Evolutionary conservation across 1,139 yeast species (phyloP).

Genomic region (Kodamaea alishanica): DNA sequence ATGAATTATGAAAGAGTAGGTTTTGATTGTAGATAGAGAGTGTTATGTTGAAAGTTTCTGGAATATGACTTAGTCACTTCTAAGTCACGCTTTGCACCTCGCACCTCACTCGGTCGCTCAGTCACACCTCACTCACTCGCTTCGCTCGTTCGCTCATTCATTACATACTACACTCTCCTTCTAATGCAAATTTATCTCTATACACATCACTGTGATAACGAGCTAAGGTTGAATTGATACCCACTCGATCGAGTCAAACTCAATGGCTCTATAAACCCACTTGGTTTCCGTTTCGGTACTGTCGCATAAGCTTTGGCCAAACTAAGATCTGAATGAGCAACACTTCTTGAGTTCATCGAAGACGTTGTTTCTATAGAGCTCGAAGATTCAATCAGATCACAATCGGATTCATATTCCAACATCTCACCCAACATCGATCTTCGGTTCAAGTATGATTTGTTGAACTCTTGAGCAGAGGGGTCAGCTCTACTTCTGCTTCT

Average conservation of each 20-base stretch:
- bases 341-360: constrained; percentile 6
- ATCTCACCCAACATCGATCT: constrained; percentile 45
- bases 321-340: constrained; percentile 14
- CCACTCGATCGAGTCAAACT: constrained; percentile 22
- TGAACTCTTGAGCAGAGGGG: constrained; percentile 17
- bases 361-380: neutral
- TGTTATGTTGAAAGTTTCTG: no score
- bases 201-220: constrained; percentile 11
- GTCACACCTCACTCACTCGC: no score
- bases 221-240: constrained; percentile 11
- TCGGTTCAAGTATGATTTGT: constrained; percentile 27
- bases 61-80: no score
- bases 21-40: no score
- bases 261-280: constrained; percentile 2
- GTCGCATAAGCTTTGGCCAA: constrained; percentile 23
- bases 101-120: no score
- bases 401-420: constrained; percentile 43
- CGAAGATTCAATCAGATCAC: constrained; percentile 15
- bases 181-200: constrained; percentile 12
- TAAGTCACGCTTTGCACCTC: no score
- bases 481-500: constrained; percentile 5
- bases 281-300: constrained; percentile 8
- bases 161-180: no score
- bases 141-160: no score
- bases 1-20: no score